Base-by-base conservation (phyloP, 1,139 yeast species). In the Kodamaea ohmeri region DNA sequence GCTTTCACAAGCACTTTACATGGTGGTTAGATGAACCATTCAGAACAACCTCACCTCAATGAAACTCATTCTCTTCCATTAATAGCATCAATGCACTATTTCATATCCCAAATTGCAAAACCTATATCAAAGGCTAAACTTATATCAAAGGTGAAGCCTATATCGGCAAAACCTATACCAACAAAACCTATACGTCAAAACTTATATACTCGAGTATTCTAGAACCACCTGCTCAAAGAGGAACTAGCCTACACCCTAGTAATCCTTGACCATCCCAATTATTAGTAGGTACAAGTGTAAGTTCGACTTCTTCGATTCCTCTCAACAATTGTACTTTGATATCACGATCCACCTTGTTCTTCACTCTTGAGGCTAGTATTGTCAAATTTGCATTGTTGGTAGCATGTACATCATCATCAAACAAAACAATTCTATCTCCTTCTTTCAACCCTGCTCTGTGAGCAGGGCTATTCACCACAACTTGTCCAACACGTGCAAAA, bases 1-100 rank as follows among this genome's bases (percentile, higher is more conserved):
- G 78, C 95, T 3, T 90, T 92, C 55, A 92, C 97, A 4, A 85
- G 96, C 36, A 92, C 98, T 3, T 69, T 92, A 44, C 98, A 92
- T 53, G 98, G 98, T 11, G 98, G 98, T 36, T 90, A 63, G 60
- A 5, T n/a, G n/a, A n/a, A n/a, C n/a, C n/a, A n/a, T n/a, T n/a
- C n/a, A n/a, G n/a, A n/a, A n/a, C n/a, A n/a, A n/a, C n/a, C n/a
- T n/a, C n/a, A n/a, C n/a, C n/a, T n/a, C n/a, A 20, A 9, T 7
- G 22, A 20, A 20, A 20, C 8, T 20, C 22, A 6, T n/a, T 24
- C 26, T 9, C 12, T 24, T 13, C 12, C 22, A 20, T 20, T 6
- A 9, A 6, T 6, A 9, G 22, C 22, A 6, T 20, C 22, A 20
- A 20, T 20, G 22, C 22, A 6, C 9, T 20, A 6, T 6, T 20